Conservation (phyloP, 495 filamentous ascomycete species). For the Jackrogersella minutella region DNA sequence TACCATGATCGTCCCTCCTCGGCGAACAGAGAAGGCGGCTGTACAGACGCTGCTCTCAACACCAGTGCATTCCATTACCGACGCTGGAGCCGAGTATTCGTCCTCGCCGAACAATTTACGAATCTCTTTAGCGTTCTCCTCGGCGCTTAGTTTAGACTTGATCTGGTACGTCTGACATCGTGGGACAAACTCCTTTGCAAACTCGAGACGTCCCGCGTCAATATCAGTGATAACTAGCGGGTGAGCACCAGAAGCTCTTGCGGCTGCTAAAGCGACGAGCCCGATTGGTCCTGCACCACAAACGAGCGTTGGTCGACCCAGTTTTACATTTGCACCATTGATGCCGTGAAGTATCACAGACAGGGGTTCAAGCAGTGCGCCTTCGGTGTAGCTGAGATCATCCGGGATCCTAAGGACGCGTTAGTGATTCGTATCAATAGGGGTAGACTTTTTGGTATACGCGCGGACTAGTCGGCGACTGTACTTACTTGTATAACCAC, state of each 20-base stretch:
- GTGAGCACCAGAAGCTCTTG: conserved; percentile 68
- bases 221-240: conserved; percentile 71
- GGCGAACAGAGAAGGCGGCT: conserved; percentile 62
- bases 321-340: conserved; percentile 47
- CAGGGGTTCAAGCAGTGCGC: conserved; percentile 60
- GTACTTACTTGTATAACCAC: conserved; percentile 55
- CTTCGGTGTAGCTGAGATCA: conserved; percentile 54
- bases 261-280: conserved; percentile 57
- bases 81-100: conserved; percentile 63
- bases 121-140: conserved; percentile 63
- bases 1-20: conserved; percentile 67
- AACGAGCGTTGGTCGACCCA: conserved; percentile 52
- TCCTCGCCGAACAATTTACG: conserved; percentile 56
- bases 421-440: conserved; percentile 3
- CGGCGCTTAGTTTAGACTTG: conserved; percentile 50
- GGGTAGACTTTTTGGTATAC: not conserved
- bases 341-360: conserved; percentile 58
- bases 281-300: conserved; percentile 62
- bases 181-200: conserved; percentile 67
- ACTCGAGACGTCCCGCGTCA: conserved; percentile 61
- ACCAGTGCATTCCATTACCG: conserved; percentile 70
- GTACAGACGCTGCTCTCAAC: conserved; percentile 67
- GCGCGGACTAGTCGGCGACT: not conserved
- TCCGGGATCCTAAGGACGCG: conserved; percentile 47
- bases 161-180: conserved; percentile 62